Conservation (phyloP, 129 eudicot species). For the Flaveria bidentis region DNA sequence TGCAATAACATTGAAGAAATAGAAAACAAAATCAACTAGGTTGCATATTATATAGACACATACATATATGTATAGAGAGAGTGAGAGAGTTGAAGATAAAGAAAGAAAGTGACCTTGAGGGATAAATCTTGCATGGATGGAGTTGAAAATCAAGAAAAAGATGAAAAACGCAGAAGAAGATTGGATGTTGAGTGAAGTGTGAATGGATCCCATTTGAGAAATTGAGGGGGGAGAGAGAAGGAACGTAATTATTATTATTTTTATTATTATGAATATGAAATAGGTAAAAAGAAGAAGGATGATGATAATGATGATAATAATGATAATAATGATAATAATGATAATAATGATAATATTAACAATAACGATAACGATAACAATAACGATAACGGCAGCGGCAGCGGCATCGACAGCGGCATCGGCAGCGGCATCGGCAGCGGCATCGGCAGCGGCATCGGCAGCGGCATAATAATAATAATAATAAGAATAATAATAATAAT, state of each 20-base stretch:
- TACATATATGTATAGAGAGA: not conserved
- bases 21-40: not conserved
- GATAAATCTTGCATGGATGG: constrained; percentile 37
- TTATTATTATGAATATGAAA: not conserved
- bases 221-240: not conserved
- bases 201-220: constrained; percentile 44
- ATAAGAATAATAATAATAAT: no score
- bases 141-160: constrained; percentile 39
- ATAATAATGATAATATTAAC: no score
- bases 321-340: no score
- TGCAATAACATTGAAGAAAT: constrained; percentile 33
- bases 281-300: constrained; percentile 20
- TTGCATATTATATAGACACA: no score
- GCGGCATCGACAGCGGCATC: no score
- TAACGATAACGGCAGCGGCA: no score
- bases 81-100: not conserved
- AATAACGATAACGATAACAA: no score
- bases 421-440: no score
- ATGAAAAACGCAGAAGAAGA: constrained; percentile 37
- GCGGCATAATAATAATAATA: no score
- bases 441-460: no score
- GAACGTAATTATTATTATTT: not conserved
- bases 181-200: constrained; percentile 26
- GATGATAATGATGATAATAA: not conserved
- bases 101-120: constrained; percentile 35